phyloP scores from a whole-genome alignment of 2,329 filamentous ascomycete species.

The Aureobasidium sp. region DNA sequence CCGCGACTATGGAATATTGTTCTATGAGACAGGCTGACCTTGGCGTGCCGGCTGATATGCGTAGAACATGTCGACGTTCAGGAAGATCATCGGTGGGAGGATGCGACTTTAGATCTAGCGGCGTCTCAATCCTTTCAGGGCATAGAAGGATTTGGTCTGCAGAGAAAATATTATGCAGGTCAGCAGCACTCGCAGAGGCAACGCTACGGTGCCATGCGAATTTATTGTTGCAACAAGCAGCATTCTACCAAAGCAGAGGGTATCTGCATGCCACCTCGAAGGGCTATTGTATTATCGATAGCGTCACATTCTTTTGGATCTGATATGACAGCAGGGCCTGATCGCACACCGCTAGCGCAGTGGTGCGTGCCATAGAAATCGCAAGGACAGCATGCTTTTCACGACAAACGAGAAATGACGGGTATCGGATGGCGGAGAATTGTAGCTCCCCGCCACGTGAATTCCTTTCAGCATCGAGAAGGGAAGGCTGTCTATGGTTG shows the following conservation, averaged over 20 bases:
- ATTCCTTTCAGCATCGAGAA: neutral
- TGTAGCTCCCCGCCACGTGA: conserved; percentile 1
- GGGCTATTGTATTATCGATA: neutral
- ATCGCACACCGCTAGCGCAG: neutral
- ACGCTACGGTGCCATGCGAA: neutral
- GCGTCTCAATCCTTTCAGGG: neutral
- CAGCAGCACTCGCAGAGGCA: neutral
- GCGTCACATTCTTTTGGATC: neutral
- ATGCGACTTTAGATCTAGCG: conserved; percentile 6
- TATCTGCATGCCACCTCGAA: neutral
- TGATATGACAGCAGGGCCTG: neutral
- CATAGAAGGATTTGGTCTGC: neutral
- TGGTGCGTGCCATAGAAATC: neutral
- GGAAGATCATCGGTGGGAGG: neutral
- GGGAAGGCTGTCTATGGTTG: neutral
- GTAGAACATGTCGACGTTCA: neutral
- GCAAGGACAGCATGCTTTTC: neutral
- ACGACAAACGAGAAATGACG: conserved; percentile 5
- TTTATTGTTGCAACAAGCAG: neutral
- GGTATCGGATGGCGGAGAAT: neutral
- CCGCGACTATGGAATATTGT: neutral
- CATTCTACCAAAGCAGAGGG: conserved; percentile 1
- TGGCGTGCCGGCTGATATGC: neutral
- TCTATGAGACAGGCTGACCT: neutral
- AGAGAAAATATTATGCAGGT: neutral